Evolutionary conservation across 352 stramenopile genomes (phyloP), one percentile per base, ranked within the genome.

Genomic region (Pythium dissimile): DNA sequence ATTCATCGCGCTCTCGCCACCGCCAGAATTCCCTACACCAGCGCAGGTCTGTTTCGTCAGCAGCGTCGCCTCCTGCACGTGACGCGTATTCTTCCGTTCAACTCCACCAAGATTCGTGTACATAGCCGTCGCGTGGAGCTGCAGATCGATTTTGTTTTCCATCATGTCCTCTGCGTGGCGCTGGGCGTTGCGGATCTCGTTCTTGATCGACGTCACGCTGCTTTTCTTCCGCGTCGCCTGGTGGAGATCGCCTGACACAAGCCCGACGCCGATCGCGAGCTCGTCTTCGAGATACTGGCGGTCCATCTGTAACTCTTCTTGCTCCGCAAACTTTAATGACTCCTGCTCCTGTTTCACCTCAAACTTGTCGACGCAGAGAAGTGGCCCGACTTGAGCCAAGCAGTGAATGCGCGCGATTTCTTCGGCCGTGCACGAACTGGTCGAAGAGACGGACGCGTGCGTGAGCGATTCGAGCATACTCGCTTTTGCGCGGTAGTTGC

Each of bases 241-340:
- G 38, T 8, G 0, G 51, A 35, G 34, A 41, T n/a, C n/a, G n/a
- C n/a, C n/a, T n/a, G n/a, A n/a, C n/a, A n/a, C n/a, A n/a, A n/a
- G 13, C 6, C 20, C 34, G 16, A 41, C 34, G 34, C 58, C 68
- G 43, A 81, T 82, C 5, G 68, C 69, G 2, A 87, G 71, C 23
- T 87, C 74, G 5, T 76, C 68, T 46, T 86, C 72, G 20, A 89
- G 59, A 38, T 89, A 87, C 16, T 66, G 43, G 16, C 81, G 81
- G 59, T 84, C 72, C 71, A 86, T 86, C 35, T 69, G 71, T 32
- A 86, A 49, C 28, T 84, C 76, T 16, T 69, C 62, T 5, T 66
- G 52, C 41, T 83, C 68, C 11, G 66, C 46, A 26, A 89, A 84
- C 3, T 61, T 38, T 13, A 72, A 54, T n/a, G 50, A 51, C 6